Conservation (phyloP, 768 basidiomycete genomes). For the Tylopilus cervinicoccineus region DNA sequence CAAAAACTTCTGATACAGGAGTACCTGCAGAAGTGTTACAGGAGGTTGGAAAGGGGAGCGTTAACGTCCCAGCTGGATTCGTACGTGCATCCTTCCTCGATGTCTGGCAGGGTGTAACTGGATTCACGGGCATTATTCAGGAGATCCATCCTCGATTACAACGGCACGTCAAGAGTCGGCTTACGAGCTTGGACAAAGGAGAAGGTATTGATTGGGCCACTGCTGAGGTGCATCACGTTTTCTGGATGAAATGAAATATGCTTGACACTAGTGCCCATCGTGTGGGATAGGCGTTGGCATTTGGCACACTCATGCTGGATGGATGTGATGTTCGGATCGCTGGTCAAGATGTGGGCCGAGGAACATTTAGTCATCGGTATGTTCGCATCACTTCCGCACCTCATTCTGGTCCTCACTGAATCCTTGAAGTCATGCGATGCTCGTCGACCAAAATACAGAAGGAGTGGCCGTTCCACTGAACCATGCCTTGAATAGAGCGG, state of each 20-base stretch:
- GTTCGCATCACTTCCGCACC: slow-evolving; percentile 1
- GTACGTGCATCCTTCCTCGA: slow-evolving; percentile 40
- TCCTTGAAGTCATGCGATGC: slow-evolving; percentile 73
- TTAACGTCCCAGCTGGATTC: slow-evolving; percentile 54
- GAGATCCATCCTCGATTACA: slow-evolving; percentile 76
- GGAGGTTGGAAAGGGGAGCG: slow-evolving; percentile 65
- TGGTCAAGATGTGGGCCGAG: slow-evolving; percentile 89
- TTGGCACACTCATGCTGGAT: slow-evolving; percentile 80
- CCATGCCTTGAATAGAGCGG: slow-evolving; percentile 46
- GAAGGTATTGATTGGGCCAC: slow-evolving; percentile 86
- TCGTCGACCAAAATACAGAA: slow-evolving; percentile 85
- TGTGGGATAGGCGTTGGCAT: slow-evolving; percentile 66
- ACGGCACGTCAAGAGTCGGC: slow-evolving; percentile 72
- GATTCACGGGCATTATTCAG: slow-evolving; percentile 33
- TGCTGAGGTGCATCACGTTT: slow-evolving; percentile 57
- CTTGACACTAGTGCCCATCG: neutral
- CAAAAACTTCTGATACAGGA: slow-evolving; percentile 65
- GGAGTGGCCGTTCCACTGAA: slow-evolving; percentile 80
- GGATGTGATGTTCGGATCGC: slow-evolving; percentile 85
- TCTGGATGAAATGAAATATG: neutral
- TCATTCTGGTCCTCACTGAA: neutral
- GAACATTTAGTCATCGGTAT: slow-evolving; percentile 80
- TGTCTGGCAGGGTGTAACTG: neutral
- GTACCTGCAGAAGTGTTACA: slow-evolving; percentile 48
- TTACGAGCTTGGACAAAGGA: slow-evolving; percentile 65